These are phyloP conservation scores for Sporothrix luriei DNA, from an alignment of 2,329 filamentous ascomycete genomes.

Conservation along the genomic window DNA sequence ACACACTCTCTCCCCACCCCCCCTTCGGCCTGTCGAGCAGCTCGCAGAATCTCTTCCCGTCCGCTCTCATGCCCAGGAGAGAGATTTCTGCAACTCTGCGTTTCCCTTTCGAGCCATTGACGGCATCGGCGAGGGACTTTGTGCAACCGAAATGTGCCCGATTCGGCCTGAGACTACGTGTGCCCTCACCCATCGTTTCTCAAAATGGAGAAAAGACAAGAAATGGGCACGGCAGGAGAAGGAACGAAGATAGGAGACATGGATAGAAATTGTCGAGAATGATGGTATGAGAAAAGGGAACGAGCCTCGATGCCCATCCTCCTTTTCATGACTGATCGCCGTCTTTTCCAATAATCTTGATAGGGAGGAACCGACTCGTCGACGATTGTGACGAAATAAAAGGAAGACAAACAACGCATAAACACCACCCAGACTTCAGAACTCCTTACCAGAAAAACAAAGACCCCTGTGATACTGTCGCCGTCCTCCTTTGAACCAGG, in stretches of 20 bases:
- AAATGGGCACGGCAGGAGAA: neutral
- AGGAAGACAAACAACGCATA: constrained; percentile 1
- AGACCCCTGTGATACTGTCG: constrained; percentile 4
- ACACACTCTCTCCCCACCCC: neutral
- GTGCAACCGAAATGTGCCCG: constrained; percentile 31
- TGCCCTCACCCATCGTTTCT: neutral
- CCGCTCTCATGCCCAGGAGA: neutral
- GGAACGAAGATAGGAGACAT: neutral
- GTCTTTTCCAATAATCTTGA: neutral
- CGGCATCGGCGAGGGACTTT: constrained; percentile 32
- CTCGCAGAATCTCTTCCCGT: neutral
- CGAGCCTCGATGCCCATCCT: neutral
- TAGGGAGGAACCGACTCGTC: neutral
- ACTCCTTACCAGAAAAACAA: neutral
- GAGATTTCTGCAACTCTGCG: constrained; percentile 2
- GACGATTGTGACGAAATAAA: constrained; percentile 22
- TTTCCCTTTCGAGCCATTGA: constrained; percentile 16
- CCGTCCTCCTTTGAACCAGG: neutral
- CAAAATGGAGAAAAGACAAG: neutral
- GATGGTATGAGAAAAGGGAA: neutral
- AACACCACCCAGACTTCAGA: neutral
- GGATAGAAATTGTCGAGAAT: neutral
- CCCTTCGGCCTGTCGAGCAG: neutral
- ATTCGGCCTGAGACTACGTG: constrained; percentile 30
- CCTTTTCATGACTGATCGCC: neutral